These are phyloP conservation scores for Rhizopus arrhizus DNA, from an alignment of 371 early-diverging fungal genomes.

Conservation along the genomic window DNA sequence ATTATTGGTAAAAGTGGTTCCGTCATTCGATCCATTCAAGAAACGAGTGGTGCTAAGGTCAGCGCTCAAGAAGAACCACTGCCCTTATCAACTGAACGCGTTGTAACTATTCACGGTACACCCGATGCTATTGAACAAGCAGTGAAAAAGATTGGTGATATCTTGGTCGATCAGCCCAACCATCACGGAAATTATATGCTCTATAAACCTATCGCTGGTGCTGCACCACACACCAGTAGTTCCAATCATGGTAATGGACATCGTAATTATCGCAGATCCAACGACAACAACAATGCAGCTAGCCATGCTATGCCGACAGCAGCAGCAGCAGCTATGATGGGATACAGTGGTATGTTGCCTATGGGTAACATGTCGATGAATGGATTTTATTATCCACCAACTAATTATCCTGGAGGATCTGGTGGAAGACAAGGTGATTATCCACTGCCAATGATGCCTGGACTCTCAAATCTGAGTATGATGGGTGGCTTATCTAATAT, in stretches of 20 bases:
- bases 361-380: slow-evolving; percentile 48
- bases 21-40: slow-evolving; percentile 88
- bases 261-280: slow-evolving; percentile 7
- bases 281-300: slow-evolving; percentile 7
- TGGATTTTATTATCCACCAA: slow-evolving; percentile 38
- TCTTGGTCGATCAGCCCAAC: slow-evolving; percentile 62
- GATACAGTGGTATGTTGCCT: slow-evolving; percentile 39
- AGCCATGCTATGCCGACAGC: slow-evolving; percentile 22
- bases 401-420: slow-evolving; percentile 26
- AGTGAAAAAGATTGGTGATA: slow-evolving; percentile 73
- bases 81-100: slow-evolving; percentile 78
- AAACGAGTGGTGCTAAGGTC: slow-evolving; percentile 81
- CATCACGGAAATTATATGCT: slow-evolving; percentile 40
- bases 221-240: slow-evolving; percentile 1
- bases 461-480: slow-evolving; percentile 31
- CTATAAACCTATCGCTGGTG: slow-evolving; percentile 62
- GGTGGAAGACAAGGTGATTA: slow-evolving; percentile 32
- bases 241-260: slow-evolving; percentile 2
- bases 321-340: slow-evolving; percentile 36
- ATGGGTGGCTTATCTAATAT: slow-evolving; percentile 34
- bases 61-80: slow-evolving; percentile 79
- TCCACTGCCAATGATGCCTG: slow-evolving; percentile 28
- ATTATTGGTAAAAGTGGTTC: slow-evolving; percentile 90
- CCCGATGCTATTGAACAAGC: slow-evolving; percentile 81
- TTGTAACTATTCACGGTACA: slow-evolving; percentile 83